Base-by-base conservation (phyloP, 306 rosid species). In the Glycine soja region DNA sequence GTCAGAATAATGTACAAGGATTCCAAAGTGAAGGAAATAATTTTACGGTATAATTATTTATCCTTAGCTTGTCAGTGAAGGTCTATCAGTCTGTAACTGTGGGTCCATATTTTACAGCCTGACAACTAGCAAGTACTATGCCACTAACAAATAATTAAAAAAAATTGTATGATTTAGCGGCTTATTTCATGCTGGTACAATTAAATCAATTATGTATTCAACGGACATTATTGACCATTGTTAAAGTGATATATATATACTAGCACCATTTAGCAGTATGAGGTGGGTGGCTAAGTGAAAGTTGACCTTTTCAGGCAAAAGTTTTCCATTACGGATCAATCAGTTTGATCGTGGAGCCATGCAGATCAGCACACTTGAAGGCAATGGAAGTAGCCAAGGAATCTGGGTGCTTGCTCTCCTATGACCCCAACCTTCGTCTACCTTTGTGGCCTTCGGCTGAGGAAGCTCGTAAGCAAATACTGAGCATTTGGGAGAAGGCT, bases 301-400 rank as follows among this genome's bases (percentile, higher is more conserved):
- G 8, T 75, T 10, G 10, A 30, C 30, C 0, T 75, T 42, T 91
- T 58, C 63, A 95, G 99, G 97, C 99, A 5, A 95, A 93, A 68
- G 90, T 91, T 6, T 95, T 93, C 79, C 99, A 93, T 84, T 93
- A 95, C 15, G 99, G 99, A 78, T 95, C 98, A 0, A 93, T 95
- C 53, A 93, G 98, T 81, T 88, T 95, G 97, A 95, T 95, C 47
- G 99, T 91, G 86, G 99, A 95, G 92, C 98, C 99, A 66, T 93
- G 98, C 87, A 88, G 99, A 83, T 91, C 99, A 4, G 98, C 99
- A 6, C 99, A 95, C 85, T 18, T 95, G 24, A 93, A 86, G 86
- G 99, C 99, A 14, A 90, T 95, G 94, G 86, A 95, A 70, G 92
- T 82, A 43, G 98, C 99, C 0, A 95, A 87, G 77, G 97, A 95